A percentile compares a stretch with the other conserved stretches of the same genome.
Conservation (phyloP, 2,329 filamentous ascomycete species). For the Aspergillus flavus region DNA sequence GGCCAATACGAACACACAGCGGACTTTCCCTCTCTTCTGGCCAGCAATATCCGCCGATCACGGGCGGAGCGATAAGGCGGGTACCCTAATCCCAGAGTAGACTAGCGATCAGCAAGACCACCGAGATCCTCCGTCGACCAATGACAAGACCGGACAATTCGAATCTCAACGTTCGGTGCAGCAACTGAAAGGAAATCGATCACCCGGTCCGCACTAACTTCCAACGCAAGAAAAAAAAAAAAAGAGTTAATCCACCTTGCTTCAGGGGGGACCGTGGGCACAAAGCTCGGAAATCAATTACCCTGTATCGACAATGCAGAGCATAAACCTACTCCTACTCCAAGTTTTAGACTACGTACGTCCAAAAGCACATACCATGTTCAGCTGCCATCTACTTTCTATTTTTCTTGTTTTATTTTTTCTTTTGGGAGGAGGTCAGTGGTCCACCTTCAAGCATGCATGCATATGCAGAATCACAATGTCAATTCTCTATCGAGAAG, state of each 20-base stretch:
- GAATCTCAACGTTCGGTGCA: slow-evolving; percentile 21
- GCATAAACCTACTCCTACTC: too few relatives aligned
- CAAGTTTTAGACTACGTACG: too few relatives aligned
- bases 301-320: too few relatives aligned
- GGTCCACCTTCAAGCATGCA: too few relatives aligned
- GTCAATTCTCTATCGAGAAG: background rate
- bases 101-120: slow-evolving; percentile 13
- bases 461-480: slow-evolving; percentile 7
- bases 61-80: slow-evolving; percentile 25
- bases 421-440: too few relatives aligned
- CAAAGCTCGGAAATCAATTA: background rate
- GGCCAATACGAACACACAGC: too few relatives aligned
- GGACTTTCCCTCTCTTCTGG: too few relatives aligned
- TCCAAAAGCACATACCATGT: too few relatives aligned
- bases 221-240: background rate
- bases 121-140: slow-evolving; percentile 25
- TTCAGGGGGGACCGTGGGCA: background rate
- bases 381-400: too few relatives aligned
- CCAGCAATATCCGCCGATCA: slow-evolving; percentile 16
- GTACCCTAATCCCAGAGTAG: slow-evolving; percentile 12
- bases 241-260: background rate
- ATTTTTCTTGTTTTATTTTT: too few relatives aligned
- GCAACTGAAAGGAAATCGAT: slow-evolving; percentile 9
- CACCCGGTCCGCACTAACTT: slow-evolving; percentile 4
- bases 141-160: slow-evolving; percentile 7